Base-by-base conservation (phyloP, 495 filamentous ascomycete genomes). In the Hypoxylon fragiforme region DNA sequence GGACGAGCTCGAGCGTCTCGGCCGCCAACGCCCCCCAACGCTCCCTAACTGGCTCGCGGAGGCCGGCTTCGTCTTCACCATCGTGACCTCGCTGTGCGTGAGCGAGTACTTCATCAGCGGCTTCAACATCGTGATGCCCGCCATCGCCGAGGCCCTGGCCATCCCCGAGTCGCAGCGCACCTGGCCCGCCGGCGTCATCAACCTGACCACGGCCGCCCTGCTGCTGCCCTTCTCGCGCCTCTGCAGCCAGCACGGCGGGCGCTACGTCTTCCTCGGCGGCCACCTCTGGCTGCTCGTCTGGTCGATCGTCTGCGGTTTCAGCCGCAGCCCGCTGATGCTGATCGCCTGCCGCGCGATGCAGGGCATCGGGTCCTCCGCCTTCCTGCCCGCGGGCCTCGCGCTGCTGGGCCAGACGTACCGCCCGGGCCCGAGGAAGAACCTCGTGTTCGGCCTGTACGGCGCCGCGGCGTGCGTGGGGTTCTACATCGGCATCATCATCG, bases 71-170 rank as follows among this genome's bases (percentile, higher is more conserved):
- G 81, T 84, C 63, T 81, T 86, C 54, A 85, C 87, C 0, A 77
- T 94, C 31, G 74, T 85, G 18, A 82, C 88, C 72, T 90, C 88
- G 22, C 83, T 91, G 61, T 76, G 89, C 21, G 76, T 94, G 60
- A 79, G 85, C 30, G 83, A 95, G 73, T 96, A 89, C 70, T 91
- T 90, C 64, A 85, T 92, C 28, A 90, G 86, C 34, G 91, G 91
- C 37, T 96, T 91, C 69, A 92, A 89, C 60, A 82, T 95, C 55
- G 77, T 96, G 43, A 70, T 92, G 1, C 91, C 91, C 7, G 81
- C 82, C 0, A 60, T 96, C 7, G 72, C 82, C 19, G 61, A 69
- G 12, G 77, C 84, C 15, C 76, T 95, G 2, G 36, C 82, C 7
- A 90, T 95, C 30, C 83, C 88, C 0, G 62, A 75, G 9, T 71